Conservation (phyloP, 139 green algal genomes). For the Chlorokybus atmophyticus region DNA sequence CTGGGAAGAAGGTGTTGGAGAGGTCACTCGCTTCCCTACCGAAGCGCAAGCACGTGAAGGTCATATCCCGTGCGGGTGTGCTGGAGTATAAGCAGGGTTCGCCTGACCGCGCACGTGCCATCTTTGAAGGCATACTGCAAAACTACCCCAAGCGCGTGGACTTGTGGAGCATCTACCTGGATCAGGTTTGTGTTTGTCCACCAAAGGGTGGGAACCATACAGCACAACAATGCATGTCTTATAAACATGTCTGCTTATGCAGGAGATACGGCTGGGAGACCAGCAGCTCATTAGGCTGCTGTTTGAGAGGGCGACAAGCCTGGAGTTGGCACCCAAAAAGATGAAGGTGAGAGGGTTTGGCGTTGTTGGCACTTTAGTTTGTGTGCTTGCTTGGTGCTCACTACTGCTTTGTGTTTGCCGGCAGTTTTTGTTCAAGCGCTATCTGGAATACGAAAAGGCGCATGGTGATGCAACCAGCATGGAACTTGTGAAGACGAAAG, state of each 20-base stretch:
- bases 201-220: no score
- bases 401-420: background rate
- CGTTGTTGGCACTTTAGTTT: no score
- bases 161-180: constrained; percentile 89
- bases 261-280: constrained; percentile 61
- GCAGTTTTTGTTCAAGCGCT: constrained; percentile 61
- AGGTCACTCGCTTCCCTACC: constrained; percentile 55
- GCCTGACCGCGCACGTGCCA: constrained; percentile 38
- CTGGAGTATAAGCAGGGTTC: constrained; percentile 59
- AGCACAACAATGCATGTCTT: no score
- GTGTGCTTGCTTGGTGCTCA: no score
- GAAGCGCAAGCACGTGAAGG: constrained; percentile 82
- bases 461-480: constrained; percentile 52
- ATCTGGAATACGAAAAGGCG: constrained; percentile 76
- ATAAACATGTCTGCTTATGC: background rate
- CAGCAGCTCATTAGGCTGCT: constrained; percentile 46
- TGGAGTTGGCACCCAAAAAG: constrained; percentile 75
- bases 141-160: constrained; percentile 88
- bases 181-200: constrained; percentile 47
- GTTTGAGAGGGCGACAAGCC: constrained; percentile 71
- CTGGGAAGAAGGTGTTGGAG: constrained; percentile 46
- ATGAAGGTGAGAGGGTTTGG: constrained; percentile 54
- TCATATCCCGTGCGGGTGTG: constrained; percentile 57
- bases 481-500: constrained; percentile 67
- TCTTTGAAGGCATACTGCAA: constrained; percentile 78